Conservation (phyloP, 2,329 filamentous ascomycete genomes). For the Eutypella sp. region DNA sequence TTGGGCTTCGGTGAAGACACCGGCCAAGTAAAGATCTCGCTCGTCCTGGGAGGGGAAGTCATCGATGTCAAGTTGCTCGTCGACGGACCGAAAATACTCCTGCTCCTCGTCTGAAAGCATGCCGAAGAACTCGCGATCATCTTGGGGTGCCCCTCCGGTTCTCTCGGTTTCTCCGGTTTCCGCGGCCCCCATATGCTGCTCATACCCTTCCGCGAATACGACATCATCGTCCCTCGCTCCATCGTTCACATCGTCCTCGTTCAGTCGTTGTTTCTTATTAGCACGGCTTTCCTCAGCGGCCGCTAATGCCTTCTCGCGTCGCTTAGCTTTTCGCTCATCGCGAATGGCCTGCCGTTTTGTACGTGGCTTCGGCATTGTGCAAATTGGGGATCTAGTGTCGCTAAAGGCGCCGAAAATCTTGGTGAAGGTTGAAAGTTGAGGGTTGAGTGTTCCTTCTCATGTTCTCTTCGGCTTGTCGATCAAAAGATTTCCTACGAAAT, state of each 20-base stretch:
- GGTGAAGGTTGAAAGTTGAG: not conserved
- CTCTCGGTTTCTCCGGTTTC: too few species aligned
- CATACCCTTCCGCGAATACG: not conserved
- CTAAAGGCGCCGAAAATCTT: too few species aligned
- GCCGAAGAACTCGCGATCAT: constrained; percentile 79
- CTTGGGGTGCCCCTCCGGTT: constrained; percentile 9
- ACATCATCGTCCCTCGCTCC: constrained; percentile 12
- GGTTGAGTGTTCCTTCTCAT: not conserved
- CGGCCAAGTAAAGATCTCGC: constrained; percentile 66
- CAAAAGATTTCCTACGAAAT: not conserved
- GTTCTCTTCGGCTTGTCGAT: not conserved
- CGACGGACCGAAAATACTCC: constrained; percentile 88
- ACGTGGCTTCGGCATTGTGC: constrained; percentile 28
- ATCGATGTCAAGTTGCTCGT: constrained; percentile 85
- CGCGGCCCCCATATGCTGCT: too few species aligned
- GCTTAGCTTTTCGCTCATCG: constrained; percentile 28
- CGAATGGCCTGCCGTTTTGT: constrained; percentile 29
- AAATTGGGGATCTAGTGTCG: not conserved
- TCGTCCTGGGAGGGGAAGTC: constrained; percentile 77
- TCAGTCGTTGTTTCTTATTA: constrained; percentile 23
- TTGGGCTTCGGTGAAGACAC: constrained; percentile 78
- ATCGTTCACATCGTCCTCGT: constrained; percentile 13
- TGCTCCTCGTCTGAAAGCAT: constrained; percentile 90
- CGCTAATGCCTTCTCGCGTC: constrained; percentile 18
- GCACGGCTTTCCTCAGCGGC: constrained; percentile 10